Conservation (phyloP, 305 asterid species). For the Rubia peregrina region DNA sequence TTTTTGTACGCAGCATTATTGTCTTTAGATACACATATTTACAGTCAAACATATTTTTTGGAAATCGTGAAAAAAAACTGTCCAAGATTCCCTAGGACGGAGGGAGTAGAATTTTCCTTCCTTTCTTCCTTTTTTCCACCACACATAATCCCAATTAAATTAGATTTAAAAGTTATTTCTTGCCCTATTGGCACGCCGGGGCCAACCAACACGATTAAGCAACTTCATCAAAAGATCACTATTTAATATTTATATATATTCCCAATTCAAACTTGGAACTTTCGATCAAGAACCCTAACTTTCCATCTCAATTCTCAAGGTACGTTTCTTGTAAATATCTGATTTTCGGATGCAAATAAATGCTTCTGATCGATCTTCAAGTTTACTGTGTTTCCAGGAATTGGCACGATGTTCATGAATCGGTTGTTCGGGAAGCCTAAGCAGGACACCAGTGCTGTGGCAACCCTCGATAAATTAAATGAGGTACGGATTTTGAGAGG, state of each 20-base stretch:
- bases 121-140: not conserved
- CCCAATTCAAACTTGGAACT: not conserved
- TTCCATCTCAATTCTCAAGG: not conserved
- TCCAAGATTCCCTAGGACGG: too few relatives aligned
- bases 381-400: constrained; percentile 5
- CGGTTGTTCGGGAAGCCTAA: constrained; percentile 40
- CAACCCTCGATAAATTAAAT: constrained; percentile 37
- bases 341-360: not conserved
- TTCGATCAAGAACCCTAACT: not conserved
- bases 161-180: not conserved
- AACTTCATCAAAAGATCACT: not conserved
- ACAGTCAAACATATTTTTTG: too few relatives aligned
- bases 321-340: not conserved
- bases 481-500: constrained; percentile 36
- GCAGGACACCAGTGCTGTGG: constrained; percentile 38
- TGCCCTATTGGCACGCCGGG: not conserved
- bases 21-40: too few relatives aligned
- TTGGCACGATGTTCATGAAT: constrained; percentile 28
- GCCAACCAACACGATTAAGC: not conserved
- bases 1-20: too few relatives aligned
- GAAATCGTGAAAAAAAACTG: too few relatives aligned
- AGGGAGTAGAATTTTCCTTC: too few relatives aligned
- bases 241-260: not conserved
- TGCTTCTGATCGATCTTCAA: not conserved
- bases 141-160: not conserved